These are phyloP conservation scores for Babesia ovis DNA, from an alignment of 169 alveolate species.

Conservation along the genomic window DNA sequence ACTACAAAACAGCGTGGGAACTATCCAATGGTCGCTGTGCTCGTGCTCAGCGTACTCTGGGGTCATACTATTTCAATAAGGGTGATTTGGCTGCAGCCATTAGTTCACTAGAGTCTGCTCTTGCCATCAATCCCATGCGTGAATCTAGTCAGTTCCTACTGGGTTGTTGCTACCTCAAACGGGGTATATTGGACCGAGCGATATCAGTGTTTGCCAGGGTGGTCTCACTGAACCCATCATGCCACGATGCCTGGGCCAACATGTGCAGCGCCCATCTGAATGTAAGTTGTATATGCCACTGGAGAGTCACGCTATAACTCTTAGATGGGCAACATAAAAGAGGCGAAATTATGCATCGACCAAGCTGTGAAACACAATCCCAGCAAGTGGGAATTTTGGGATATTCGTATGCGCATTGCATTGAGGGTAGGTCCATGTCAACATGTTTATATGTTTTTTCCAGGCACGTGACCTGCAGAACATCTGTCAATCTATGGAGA, in stretches of 20 bases:
- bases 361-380: conserved; percentile 75
- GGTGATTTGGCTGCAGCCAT: conserved; percentile 62
- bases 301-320: no score
- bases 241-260: conserved; percentile 76
- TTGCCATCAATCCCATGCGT: conserved; percentile 72
- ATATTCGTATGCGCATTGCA: conserved; percentile 65
- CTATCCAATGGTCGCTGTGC: conserved; percentile 68
- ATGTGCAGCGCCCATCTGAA: conserved; percentile 73
- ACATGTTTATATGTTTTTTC: no score
- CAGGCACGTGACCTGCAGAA: conserved; percentile 69
- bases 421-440: conserved; percentile 66
- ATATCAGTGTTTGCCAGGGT: conserved; percentile 70
- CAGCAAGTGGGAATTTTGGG: conserved; percentile 80
- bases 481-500: conserved; percentile 64
- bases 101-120: conserved; percentile 64
- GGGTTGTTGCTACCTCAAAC: conserved; percentile 75
- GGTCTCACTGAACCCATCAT: conserved; percentile 70
- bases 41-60: conserved; percentile 77
- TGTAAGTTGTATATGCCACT: conserved; percentile 19
- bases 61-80: conserved; percentile 65
- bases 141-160: conserved; percentile 69
- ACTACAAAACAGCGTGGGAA: conserved; percentile 74
- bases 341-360: conserved; percentile 70
- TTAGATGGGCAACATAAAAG: conserved; percentile 48
- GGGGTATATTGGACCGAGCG: conserved; percentile 60